Evolutionary conservation across 164 flowering plant species (phyloP).

Genomic region (Umbellularia californica): DNA sequence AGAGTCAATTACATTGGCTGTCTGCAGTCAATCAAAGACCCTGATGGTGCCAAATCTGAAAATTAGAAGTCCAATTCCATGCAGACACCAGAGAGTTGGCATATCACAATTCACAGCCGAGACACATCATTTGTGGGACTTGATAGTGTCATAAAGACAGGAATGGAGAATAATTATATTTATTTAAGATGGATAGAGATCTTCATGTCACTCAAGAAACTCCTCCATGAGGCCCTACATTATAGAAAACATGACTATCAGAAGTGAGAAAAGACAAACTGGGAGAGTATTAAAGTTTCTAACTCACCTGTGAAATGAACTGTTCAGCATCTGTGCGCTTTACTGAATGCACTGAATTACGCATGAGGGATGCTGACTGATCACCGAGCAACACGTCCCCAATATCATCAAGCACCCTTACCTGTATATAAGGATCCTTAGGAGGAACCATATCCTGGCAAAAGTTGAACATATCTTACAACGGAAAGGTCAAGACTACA

Average conservation of each 20-base stretch:
- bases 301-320: slow-evolving; percentile 66
- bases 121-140: too few species aligned
- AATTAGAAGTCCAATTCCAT: too few species aligned
- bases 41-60: too few species aligned
- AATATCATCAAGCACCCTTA: slow-evolving; percentile 85
- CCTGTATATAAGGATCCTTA: slow-evolving; percentile 91
- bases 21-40: too few species aligned
- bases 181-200: not conserved
- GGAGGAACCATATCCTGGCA: slow-evolving; percentile 96
- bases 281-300: not conserved
- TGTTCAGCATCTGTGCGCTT: slow-evolving; percentile 92
- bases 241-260: slow-evolving; percentile 2
- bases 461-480: not conserved
- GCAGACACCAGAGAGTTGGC: too few species aligned
- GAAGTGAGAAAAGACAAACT: not conserved
- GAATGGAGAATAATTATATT: not conserved
- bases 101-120: too few species aligned
- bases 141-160: too few species aligned
- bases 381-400: slow-evolving; percentile 69
- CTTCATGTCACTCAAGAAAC: slow-evolving; percentile 39
- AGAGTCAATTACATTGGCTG: too few species aligned
- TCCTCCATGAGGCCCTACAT: slow-evolving; percentile 88
- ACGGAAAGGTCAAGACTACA: not conserved
- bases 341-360: slow-evolving; percentile 82
- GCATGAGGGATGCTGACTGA: slow-evolving; percentile 61